These are phyloP conservation scores for Lolium multiflorum DNA, from an alignment of 176 grass and related monocot genomes.

Conservation along the genomic window DNA sequence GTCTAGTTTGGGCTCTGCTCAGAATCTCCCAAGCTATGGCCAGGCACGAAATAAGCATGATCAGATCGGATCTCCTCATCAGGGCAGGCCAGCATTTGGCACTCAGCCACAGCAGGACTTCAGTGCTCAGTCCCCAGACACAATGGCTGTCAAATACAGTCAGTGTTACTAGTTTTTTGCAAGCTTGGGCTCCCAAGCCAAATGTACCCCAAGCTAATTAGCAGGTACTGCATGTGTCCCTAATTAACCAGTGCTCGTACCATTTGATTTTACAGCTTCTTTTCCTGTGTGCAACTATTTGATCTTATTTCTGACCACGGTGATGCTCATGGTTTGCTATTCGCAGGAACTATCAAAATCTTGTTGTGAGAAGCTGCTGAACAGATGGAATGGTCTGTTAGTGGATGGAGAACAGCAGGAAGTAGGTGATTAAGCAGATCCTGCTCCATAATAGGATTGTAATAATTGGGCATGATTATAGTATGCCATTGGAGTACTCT, in stretches of 20 bases:
- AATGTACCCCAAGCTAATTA: background rate
- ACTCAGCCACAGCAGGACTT: constrained; percentile 39
- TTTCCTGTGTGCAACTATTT: constrained; percentile 12
- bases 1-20: constrained; percentile 13
- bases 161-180: background rate
- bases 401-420: background rate
- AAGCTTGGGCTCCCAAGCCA: background rate
- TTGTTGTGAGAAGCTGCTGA: background rate
- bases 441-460: background rate
- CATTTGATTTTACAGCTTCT: background rate
- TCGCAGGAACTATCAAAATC: constrained; percentile 6
- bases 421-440: background rate
- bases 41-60: background rate
- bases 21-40: constrained; percentile 17
- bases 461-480: constrained; percentile 3
- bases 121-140: constrained; percentile 26
- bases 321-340: constrained; percentile 2
- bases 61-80: constrained; percentile 23
- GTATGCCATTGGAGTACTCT: too few species aligned
- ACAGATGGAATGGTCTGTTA: constrained; percentile 6
- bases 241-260: background rate
- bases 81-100: background rate
- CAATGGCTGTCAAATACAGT: constrained; percentile 1
- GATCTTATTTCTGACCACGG: background rate
- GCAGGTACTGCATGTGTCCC: background rate